These are phyloP conservation scores for Gaultheria prostrata DNA, from an alignment of 148 eudicot species.

Conservation along the genomic window DNA sequence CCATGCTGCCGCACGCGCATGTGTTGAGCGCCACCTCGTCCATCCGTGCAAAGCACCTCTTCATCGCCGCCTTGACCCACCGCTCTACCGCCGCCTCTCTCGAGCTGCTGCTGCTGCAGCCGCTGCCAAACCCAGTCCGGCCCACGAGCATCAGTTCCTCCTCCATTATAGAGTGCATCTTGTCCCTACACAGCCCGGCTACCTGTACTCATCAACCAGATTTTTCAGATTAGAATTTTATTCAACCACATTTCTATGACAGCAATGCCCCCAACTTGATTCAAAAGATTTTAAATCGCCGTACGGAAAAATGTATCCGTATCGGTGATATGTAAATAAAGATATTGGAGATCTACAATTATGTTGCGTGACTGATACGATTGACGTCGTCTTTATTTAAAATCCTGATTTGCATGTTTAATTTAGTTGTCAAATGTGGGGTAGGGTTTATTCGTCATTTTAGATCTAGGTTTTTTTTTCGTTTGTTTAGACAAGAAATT, in stretches of 20 bases:
- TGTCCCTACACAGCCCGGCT: conserved; percentile 36
- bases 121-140: conserved; percentile 4
- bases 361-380: no score
- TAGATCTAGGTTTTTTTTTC: neutral
- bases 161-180: conserved; percentile 33
- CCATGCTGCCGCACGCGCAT: conserved; percentile 27
- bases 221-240: neutral
- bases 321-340: no score
- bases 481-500: neutral
- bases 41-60: conserved; percentile 32
- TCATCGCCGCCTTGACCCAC: conserved; percentile 25
- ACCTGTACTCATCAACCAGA: conserved; percentile 29
- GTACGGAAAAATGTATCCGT: no score
- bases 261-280: neutral
- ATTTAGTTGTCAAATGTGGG: neutral
- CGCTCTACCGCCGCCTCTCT: conserved; percentile 11
- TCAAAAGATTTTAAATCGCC: no score
- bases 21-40: conserved; percentile 33
- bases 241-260: neutral
- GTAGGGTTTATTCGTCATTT: neutral
- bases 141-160: conserved; percentile 30
- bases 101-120: neutral
- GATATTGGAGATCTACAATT: no score
- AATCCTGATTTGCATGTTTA: neutral
- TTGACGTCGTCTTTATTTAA: no score